Evolutionary conservation across 805 yeast genomes (phyloP).

Genomic region (Metschnikowia similis): DNA sequence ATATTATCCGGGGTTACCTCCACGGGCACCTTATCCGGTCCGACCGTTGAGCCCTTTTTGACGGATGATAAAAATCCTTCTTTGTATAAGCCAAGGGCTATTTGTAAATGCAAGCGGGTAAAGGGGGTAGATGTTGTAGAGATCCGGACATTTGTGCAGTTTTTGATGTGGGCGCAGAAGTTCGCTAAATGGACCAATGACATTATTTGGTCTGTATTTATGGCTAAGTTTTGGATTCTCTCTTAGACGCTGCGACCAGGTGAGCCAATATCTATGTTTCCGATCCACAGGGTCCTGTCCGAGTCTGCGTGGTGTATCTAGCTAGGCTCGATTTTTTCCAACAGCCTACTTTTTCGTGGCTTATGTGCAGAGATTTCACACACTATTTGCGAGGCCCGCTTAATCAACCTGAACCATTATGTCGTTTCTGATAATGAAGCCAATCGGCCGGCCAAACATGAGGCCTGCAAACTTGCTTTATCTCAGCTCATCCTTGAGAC

Average conservation of each 20-base stretch:
- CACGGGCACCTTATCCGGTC: conserved; percentile 75
- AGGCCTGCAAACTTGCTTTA: background rate
- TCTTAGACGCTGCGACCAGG: background rate
- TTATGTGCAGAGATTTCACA: conserved; percentile 1
- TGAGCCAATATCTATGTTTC: background rate
- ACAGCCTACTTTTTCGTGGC: background rate
- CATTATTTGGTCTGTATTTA: conserved; percentile 42
- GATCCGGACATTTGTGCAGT: conserved; percentile 71
- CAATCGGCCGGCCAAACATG: background rate
- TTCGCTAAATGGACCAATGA: conserved; percentile 81
- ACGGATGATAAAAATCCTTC: conserved; percentile 86
- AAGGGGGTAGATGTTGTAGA: conserved; percentile 79
- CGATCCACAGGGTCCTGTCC: background rate
- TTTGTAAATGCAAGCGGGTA: conserved; percentile 74
- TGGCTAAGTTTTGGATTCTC: background rate
- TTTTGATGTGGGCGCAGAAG: conserved; percentile 84
- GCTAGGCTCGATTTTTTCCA: conserved; percentile 1
- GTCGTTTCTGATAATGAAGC: background rate
- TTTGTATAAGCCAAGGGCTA: conserved; percentile 79
- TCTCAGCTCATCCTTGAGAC: background rate
- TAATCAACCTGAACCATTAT: background rate
- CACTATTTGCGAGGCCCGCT: background rate
- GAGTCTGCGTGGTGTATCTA: background rate
- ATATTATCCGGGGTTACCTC: conserved; percentile 86
- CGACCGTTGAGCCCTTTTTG: conserved; percentile 76